Conservation (phyloP, 441 rosid species). For the Hura crepitans region DNA sequence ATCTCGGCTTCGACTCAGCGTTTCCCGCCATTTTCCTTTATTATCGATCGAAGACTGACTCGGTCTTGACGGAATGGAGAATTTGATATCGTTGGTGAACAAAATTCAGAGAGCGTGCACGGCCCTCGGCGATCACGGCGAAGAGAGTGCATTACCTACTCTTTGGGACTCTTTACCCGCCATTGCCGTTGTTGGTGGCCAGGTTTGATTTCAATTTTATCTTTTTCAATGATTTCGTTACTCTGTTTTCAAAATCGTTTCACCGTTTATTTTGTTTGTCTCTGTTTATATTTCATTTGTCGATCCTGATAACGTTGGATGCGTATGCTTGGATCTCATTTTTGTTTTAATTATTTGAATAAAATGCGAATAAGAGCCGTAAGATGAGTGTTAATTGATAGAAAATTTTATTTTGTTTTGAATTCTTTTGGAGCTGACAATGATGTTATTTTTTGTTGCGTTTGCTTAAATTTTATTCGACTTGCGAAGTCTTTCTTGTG, state of each 20-base stretch:
- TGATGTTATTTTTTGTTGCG: neutral
- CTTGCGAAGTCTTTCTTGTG: neutral
- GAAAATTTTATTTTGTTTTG: neutral
- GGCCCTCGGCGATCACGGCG: conserved; percentile 92
- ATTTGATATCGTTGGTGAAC: conserved; percentile 73
- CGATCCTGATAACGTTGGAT: neutral
- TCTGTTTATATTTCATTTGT: neutral
- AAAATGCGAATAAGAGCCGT: neutral
- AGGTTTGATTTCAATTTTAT: conserved; percentile 34
- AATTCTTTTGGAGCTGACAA: neutral
- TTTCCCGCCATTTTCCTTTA: neutral
- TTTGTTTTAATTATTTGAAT: neutral
- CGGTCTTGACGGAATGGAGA: conserved; percentile 49
- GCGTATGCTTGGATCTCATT: neutral
- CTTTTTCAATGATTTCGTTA: neutral
- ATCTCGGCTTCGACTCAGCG: neutral
- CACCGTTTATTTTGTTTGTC: neutral
- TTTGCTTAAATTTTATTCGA: neutral
- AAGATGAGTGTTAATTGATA: neutral
- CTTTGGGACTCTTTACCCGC: conserved; percentile 95
- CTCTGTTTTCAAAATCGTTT: neutral
- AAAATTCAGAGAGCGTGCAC: conserved; percentile 91
- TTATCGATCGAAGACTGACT: neutral
- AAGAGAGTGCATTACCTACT: conserved; percentile 87
- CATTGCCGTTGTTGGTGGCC: conserved; percentile 97